Percentiles rank a stretch among this genome's conserved stretches.
phyloP scores from a whole-genome alignment of 2,329 filamentous ascomycete species.

The Exophiala sideris region DNA sequence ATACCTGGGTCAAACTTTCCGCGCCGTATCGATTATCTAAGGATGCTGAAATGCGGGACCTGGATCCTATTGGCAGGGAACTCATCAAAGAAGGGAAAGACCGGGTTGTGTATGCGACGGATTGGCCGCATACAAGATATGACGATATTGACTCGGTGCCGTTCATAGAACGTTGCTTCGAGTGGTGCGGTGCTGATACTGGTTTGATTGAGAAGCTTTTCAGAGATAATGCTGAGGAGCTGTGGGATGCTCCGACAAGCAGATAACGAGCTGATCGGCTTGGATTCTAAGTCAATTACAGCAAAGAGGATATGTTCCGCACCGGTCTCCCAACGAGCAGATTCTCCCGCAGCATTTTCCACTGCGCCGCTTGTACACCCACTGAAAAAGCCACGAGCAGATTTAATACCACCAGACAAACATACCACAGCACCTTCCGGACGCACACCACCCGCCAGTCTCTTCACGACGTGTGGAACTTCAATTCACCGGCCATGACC shows the following conservation, averaged over 20 bases:
- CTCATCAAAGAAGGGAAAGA: conserved; percentile 46
- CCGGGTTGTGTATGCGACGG: conserved; percentile 57
- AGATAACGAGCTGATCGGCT: background rate
- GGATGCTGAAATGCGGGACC: conserved; percentile 42
- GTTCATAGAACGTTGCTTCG: conserved; percentile 53
- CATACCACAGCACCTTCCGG: no score
- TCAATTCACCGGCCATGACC: conserved; percentile 35
- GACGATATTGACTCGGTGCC: conserved; percentile 55
- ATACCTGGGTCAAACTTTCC: conserved; percentile 58
- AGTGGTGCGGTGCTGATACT: conserved; percentile 43
- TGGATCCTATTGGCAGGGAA: conserved; percentile 50
- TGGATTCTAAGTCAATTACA: no score
- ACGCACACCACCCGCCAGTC: no score
- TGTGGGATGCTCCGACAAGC: conserved; percentile 41
- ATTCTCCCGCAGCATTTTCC: no score
- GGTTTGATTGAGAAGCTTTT: conserved; percentile 46
- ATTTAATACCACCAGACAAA: no score
- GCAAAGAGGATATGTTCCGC: no score
- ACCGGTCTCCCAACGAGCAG: no score
- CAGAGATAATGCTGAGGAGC: conserved; percentile 53
- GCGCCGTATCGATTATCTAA: conserved; percentile 56
- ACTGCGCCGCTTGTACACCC: no score
- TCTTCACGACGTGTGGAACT: conserved; percentile 30
- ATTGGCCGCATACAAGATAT: conserved; percentile 64
- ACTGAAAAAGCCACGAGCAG: no score